A percentile compares a stretch with the other conserved stretches of the same genome.
Evolutionary conservation across 805 yeast species (phyloP).

Genomic region (Diddensiella santjacobensis): DNA sequence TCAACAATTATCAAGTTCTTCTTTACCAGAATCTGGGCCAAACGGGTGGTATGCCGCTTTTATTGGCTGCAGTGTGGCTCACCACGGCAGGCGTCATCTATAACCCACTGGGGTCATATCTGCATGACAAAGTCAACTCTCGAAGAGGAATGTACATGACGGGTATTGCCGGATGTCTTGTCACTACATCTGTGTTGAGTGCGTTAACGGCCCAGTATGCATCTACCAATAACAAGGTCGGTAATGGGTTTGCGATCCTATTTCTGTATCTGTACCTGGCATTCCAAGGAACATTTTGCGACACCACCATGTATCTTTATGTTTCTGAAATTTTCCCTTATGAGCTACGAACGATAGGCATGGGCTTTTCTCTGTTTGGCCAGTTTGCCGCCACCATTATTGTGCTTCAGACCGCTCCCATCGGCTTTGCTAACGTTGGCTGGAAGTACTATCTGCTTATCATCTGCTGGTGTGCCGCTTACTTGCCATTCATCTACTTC

Average conservation of each 20-base stretch:
- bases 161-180: constrained; percentile 1
- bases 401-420: constrained; percentile 35
- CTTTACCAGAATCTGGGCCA: not conserved
- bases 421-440: constrained; percentile 40
- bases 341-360: constrained; percentile 4
- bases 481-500: constrained; percentile 24
- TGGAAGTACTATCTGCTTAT: constrained; percentile 41
- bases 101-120: not conserved
- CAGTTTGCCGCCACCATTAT: constrained; percentile 8
- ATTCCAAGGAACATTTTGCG: not conserved
- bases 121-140: not conserved
- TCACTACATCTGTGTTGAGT: not conserved
- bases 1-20: not conserved
- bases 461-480: constrained; percentile 29
- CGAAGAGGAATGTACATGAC: not conserved
- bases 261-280: not conserved
- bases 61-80: constrained; percentile 7
- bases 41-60: not conserved
- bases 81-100: constrained; percentile 5
- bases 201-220: not conserved
- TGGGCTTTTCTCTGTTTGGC: not conserved
- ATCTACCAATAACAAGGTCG: not conserved
- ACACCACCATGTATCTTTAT: constrained; percentile 1
- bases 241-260: not conserved
- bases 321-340: constrained; percentile 8